Evolutionary conservation across 2,329 filamentous ascomycete genomes (phyloP).

Genomic region (Phialophora verrucosa): DNA sequence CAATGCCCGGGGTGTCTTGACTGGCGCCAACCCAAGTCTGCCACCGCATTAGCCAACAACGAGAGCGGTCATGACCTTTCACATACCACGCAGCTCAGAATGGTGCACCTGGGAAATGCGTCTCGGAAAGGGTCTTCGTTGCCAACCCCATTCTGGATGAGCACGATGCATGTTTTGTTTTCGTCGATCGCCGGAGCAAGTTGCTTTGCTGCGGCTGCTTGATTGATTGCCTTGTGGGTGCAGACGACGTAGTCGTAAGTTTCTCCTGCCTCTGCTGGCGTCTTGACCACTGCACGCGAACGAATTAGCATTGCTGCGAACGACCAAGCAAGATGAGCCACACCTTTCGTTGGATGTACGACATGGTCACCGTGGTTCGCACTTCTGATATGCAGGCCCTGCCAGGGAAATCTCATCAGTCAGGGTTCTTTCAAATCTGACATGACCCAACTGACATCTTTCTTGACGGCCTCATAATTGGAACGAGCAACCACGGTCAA

Average conservation of each 20-base stretch:
- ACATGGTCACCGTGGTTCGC: conserved; percentile 50
- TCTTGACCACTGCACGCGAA: conserved; percentile 45
- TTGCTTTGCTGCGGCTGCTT: conserved; percentile 47
- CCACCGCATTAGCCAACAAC: neutral
- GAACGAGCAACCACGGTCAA: conserved; percentile 54
- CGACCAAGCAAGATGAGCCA: neutral
- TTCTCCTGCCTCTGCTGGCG: conserved; percentile 44
- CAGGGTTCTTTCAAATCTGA: neutral
- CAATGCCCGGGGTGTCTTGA: conserved; percentile 57
- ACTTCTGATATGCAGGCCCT: conserved; percentile 53
- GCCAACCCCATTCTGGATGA: conserved; percentile 51
- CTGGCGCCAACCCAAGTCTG: conserved; percentile 61
- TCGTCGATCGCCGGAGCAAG: conserved; percentile 47
- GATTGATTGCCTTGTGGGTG: conserved; percentile 51
- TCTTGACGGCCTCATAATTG: conserved; percentile 52
- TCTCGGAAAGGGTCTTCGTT: conserved; percentile 50
- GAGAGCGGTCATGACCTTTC: conserved; percentile 22
- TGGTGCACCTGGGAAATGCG: conserved; percentile 43
- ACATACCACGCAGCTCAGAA: conserved; percentile 52
- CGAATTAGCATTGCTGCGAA: conserved; percentile 14
- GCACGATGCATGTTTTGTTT: conserved; percentile 46
- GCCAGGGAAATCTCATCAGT: neutral
- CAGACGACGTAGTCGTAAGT: conserved; percentile 49
- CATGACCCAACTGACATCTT: conserved; percentile 42
- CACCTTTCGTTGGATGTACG: conserved; percentile 47